Evolutionary conservation across 805 yeast genomes (phyloP), one percentile per base, ranked within the genome.

Genomic region (Dipodascus geniculatus): DNA sequence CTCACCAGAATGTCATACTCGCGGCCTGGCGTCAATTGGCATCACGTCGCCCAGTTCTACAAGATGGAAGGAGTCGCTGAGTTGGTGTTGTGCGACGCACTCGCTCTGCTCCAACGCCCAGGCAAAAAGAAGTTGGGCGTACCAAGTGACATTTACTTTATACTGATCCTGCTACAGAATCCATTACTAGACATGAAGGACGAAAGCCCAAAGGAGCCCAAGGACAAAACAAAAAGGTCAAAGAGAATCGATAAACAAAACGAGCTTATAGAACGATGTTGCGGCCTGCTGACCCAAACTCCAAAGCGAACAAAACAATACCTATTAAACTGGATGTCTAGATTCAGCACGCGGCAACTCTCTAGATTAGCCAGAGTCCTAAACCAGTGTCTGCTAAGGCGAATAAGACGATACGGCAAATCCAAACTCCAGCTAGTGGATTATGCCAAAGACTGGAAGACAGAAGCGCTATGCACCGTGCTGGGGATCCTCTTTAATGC

Each of bases 371-470:
- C 87, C 0, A 87, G 87, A 42, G 69, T 85, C 28, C 61, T 87
- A 50, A 90, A 89, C 61, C 71, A 87, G 22, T 89, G 85, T 67
- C 76, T 89, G 35, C 83, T 93, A 0, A 87, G 85, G 62, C 87
- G 87, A 49, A 70, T 90, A 35, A 17, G 3, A 48, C 48, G 51
- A 20, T 47, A 47, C 19, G 31, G 24, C 31, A 47, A 23, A 22
- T 42, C 49, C 35, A 35, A 17, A 77, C 60, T 65, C 33, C 58
- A 59, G 49, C 65, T 81, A 3, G 76, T 76, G 44, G 81, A 79
- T 59, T 90, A 90, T 65, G 83, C 86, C 0, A 75, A 77, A 56
- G 89, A 87, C 62, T 91, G 96, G 96, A 89, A 84, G 57, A 70
- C 89, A 33, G 72, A 76, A 52, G 75, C 88, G 0, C 87, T 89